These are phyloP conservation scores for Epichloe aotearoae DNA, from an alignment of 2,329 filamentous ascomycete species.

Conservation along the genomic window DNA sequence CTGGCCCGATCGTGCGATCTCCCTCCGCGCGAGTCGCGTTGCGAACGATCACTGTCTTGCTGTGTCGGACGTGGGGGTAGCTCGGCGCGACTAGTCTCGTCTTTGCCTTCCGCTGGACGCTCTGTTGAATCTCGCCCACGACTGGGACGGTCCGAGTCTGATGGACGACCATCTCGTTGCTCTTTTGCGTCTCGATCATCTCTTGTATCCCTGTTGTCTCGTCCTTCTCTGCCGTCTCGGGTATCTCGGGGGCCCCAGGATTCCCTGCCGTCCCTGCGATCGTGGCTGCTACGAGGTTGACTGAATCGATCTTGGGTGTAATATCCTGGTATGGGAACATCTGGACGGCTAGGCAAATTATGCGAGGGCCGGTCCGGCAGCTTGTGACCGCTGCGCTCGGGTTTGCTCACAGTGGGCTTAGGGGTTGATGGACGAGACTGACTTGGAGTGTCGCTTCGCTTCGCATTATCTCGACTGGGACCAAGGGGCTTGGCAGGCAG, in stretches of 20 bases:
- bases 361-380: slow-evolving; percentile 24
- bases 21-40: slow-evolving; percentile 17
- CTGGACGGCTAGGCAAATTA: slow-evolving; percentile 43
- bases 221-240: slow-evolving; percentile 16
- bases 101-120: slow-evolving; percentile 23
- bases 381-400: slow-evolving; percentile 20
- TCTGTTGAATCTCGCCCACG: slow-evolving; percentile 32
- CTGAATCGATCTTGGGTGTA: slow-evolving; percentile 32
- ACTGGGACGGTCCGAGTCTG: slow-evolving; percentile 27
- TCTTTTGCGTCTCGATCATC: slow-evolving; percentile 24
- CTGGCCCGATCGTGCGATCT: slow-evolving; percentile 16
- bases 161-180: slow-evolving; percentile 21
- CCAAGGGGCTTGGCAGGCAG: slow-evolving; percentile 20
- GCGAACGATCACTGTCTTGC: slow-evolving; percentile 28
- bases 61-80: slow-evolving; percentile 25
- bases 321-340: slow-evolving; percentile 39
- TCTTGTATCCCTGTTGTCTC: slow-evolving; percentile 26
- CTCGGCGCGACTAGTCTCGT: slow-evolving; percentile 15
- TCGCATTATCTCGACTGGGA: slow-evolving; percentile 14
- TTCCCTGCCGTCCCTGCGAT: slow-evolving; percentile 26
- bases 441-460: slow-evolving; percentile 12
- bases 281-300: slow-evolving; percentile 26
- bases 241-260: slow-evolving; percentile 11
- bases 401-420: slow-evolving; percentile 13
- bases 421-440: slow-evolving; percentile 17